Percentiles rank a stretch among this genome's conserved stretches.
phyloP scores from a whole-genome alignment of 352 stramenopile genomes.

The Phytophthora nicotianae region DNA sequence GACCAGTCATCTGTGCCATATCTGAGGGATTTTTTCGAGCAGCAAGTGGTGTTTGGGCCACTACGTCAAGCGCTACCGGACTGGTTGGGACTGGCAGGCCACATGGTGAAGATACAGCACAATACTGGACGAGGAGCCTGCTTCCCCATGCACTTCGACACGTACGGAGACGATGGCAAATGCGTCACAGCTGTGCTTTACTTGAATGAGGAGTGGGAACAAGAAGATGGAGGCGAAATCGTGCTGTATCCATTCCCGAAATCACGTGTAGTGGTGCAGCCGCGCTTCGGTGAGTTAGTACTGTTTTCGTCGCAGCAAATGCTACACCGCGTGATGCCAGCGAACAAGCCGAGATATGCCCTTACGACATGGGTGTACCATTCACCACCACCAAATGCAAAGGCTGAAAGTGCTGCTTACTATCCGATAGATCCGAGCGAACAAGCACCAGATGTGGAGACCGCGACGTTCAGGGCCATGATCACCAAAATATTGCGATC shows the following conservation, averaged over 20 bases:
- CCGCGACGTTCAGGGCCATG: constrained; percentile 33
- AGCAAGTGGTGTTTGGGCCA: constrained; percentile 55
- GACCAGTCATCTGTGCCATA: constrained; percentile 42
- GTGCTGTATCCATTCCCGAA: constrained; percentile 83
- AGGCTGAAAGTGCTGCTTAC: constrained; percentile 29
- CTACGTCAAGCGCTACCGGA: constrained; percentile 38
- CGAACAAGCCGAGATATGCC: constrained; percentile 51
- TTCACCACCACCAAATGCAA: constrained; percentile 13
- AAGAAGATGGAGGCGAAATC: constrained; percentile 78
- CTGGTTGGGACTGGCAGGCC: constrained; percentile 50
- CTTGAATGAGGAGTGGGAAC: constrained; percentile 79
- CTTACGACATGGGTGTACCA: constrained; percentile 82
- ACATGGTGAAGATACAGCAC: constrained; percentile 85
- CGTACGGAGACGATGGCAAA: constrained; percentile 83
- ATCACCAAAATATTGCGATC: constrained; percentile 61
- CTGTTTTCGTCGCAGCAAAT: constrained; percentile 84
- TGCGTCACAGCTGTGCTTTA: constrained; percentile 86
- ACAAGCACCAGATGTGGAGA: neutral
- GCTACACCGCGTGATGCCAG: constrained; percentile 75
- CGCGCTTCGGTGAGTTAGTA: constrained; percentile 70
- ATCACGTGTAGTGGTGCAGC: constrained; percentile 49
- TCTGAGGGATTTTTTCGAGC: constrained; percentile 65
- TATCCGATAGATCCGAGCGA: constrained; percentile 19
- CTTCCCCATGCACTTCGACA: constrained; percentile 89
- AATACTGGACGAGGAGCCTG: constrained; percentile 79